Conservation (phyloP, 768 basidiomycete species). For the Kwoniella mangroviensis region DNA sequence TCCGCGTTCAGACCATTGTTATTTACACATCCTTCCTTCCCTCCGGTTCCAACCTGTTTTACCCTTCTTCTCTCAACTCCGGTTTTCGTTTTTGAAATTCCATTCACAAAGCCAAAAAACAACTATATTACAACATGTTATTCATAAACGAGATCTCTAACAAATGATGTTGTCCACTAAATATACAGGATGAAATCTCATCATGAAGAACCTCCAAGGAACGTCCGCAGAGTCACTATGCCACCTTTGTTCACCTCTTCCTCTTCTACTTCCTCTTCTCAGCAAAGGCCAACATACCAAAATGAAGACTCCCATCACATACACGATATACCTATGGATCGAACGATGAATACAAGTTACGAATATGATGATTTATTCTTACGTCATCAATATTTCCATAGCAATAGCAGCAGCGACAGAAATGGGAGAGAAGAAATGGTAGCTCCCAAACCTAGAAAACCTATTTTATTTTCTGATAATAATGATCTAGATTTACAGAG, state of each 20-base stretch:
- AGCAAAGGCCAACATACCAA: background rate
- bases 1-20: background rate
- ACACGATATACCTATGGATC: background rate
- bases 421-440: background rate
- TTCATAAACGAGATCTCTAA: background rate
- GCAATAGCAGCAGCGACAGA: background rate
- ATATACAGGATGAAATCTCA: no score
- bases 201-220: background rate
- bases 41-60: no score
- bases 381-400: background rate
- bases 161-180: background rate
- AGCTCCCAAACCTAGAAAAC: background rate
- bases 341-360: background rate
- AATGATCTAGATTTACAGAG: background rate
- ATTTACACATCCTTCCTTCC: no score
- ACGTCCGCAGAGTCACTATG: constrained; percentile 11
- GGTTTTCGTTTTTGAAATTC: no score
- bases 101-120: no score
- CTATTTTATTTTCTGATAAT: background rate
- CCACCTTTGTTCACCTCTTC: constrained; percentile 3
- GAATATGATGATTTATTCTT: constrained; percentile 5
- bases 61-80: no score
- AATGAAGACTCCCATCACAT: background rate
- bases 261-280: background rate
- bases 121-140: background rate